Evolutionary conservation across 768 basidiomycete species (phyloP), one percentile per base, ranked within the genome.

Genomic region (Xerocomellus intermedius): DNA sequence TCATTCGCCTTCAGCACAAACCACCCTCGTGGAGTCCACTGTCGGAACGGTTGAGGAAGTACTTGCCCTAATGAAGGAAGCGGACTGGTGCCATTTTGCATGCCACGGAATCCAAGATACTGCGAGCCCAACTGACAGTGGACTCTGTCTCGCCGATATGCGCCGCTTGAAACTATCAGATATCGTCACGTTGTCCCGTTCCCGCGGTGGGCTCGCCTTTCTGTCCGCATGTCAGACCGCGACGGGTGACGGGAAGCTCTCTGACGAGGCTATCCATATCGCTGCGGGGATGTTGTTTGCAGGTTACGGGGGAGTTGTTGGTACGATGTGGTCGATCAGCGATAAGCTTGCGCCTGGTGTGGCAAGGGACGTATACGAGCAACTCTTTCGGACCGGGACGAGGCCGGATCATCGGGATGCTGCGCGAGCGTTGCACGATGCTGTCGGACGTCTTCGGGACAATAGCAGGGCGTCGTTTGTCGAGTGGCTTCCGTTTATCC

Each of bases 311-410:
- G 63, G 68, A 1, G 48, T 39, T 7, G 17, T 49, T 7, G 48
- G 26, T 4, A 49, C 48, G 48, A 49, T 49, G 48, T 49, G 37
- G 48, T 49, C 48, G 38, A 49, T 49, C n/a, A 49, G 38, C 22
- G 48, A 49, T 16, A 22, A 24, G 1, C 68, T 74, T 54, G 78
- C 71, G 3, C 72, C 76, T 2, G 12, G 42, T 4, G 58, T 77
- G 48, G 66, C 75, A 7, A 56, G 56, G 37, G 58, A 62, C 17
- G 69, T 77, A 24, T 78, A 78, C 12, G 35, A n/a, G n/a, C 30
- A 51, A 3, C 44, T 58, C 17, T 42, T 42, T 26, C 13, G 10
- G 12, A 32, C 9, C 7, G 30, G 17, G 5, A 16, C n/a, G 5
- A 0, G 6, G 7, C 54, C 42, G 7, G 55, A 57, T 24, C 41